Evolutionary conservation across 2,329 filamentous ascomycete genomes (phyloP), one percentile per base, ranked within the genome.

Genomic region (Rachicladosporium sp.): DNA sequence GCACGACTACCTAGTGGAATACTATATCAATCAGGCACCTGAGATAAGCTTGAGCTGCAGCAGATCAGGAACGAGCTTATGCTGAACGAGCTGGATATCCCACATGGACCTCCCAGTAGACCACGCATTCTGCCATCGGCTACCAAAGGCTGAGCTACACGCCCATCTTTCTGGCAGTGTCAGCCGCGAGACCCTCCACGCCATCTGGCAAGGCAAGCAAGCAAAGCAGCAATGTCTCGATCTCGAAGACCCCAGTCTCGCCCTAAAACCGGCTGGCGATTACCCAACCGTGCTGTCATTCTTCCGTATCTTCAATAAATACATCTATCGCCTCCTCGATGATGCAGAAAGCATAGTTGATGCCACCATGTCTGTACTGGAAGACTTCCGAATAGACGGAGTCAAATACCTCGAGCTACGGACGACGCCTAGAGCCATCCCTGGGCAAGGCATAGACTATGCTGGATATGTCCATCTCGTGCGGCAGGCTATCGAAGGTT

Each of bases 121-220:
- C 41, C 34, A 38, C 13, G 37, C 38, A 31, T 66, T 65, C 43
- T 48, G 57, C 32, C 49, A 43, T 45, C 41, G 50, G 2, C 51
- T 68, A 35, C 64, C 64, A n/a, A 67, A 68, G 48, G 56, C 62
- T 36, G 64, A 68, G 79, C 72, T 89, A 38, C 84, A 91, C 52
- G 83, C 84, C 45, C 83, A 91, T 60, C 69, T 91, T 33, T 83
- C 77, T 31, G 83, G 84, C 38, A 86, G 80, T 58, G 84, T 91
- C 57, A 80, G 74, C 54, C 74, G 80, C 27, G 64, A 75, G 51
- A 79, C 75, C 44, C 73, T 91, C 2, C 82, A 86, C 54, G 72
- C 83, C 30, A 76, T 89, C 54, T 91, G 84, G 82, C 50, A 64
- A 35, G 58, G 59, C 40, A 82, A 78, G 55, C 74, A 71, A 43